Percentiles rank a stretch among this genome's conserved stretches.
phyloP scores from a whole-genome alignment of 2,329 filamentous ascomycete species.

The Dactylellina drechsleri region DNA sequence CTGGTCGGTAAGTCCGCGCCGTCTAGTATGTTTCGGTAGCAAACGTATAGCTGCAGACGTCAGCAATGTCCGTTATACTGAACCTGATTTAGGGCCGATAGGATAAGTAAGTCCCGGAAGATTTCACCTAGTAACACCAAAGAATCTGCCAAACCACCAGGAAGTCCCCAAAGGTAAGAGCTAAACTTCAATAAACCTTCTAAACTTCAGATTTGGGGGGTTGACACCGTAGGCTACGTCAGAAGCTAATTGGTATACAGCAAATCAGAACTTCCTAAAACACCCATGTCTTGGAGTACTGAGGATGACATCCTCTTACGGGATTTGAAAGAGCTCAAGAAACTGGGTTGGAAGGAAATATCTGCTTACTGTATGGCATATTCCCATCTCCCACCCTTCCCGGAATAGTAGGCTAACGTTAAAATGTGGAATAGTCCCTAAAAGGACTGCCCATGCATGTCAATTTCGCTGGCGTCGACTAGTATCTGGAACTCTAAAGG shows the following conservation, averaged over 20 bases:
- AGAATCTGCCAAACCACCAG: slow-evolving; percentile 29
- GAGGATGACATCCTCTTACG: slow-evolving; percentile 59
- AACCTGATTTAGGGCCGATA: slow-evolving; percentile 27
- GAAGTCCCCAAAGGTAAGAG: slow-evolving; percentile 46
- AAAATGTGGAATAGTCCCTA: slow-evolving; percentile 54
- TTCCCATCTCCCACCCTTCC: not conserved
- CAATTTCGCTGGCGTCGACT: slow-evolving; percentile 59
- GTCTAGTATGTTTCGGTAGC: no score
- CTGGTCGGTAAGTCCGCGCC: slow-evolving; percentile 27
- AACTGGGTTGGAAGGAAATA: slow-evolving; percentile 60
- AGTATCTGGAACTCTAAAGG: slow-evolving; percentile 59
- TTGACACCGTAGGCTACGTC: not conserved
- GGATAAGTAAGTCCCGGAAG: slow-evolving; percentile 40
- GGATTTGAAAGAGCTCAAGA: slow-evolving; percentile 59
- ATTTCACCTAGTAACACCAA: slow-evolving; percentile 30
- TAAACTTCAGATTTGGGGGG: not conserved
- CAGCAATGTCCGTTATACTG: not conserved
- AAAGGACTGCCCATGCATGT: slow-evolving; percentile 59
- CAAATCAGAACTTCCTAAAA: slow-evolving; percentile 59
- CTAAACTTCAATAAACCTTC: not conserved
- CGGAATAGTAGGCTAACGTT: not conserved
- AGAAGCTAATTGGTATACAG: slow-evolving; percentile 44
- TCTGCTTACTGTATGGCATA: slow-evolving; percentile 59
- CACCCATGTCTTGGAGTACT: slow-evolving; percentile 59
- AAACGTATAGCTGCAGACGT: not conserved